phyloP scores from a whole-genome alignment of 1,284 basidiomycete species.

The Puccinia sorghi region DNA sequence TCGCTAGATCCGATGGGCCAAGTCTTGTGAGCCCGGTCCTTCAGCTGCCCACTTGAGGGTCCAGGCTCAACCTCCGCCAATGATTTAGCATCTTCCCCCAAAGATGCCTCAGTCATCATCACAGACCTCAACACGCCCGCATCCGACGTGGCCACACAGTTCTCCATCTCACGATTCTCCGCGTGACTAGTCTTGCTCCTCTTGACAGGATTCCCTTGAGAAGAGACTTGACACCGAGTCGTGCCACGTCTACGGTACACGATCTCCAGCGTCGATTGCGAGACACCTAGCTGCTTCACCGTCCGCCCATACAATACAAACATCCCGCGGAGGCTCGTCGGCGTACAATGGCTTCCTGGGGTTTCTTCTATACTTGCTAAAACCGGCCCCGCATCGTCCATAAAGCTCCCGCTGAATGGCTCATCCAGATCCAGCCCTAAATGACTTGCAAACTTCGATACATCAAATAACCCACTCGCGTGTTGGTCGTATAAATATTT shows the following conservation, averaged over 20 bases:
- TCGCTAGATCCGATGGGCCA: not conserved
- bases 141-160: not conserved
- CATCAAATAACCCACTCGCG: constrained; percentile 18
- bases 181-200: not conserved
- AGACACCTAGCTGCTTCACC: not conserved
- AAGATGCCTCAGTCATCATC: too few species aligned
- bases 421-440: constrained; percentile 32
- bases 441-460: constrained; percentile 12
- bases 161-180: not conserved
- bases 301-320: constrained; percentile 2
- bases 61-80: too few species aligned
- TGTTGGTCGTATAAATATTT: constrained; percentile 46
- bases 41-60: not conserved
- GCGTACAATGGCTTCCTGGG: not conserved
- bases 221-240: not conserved
- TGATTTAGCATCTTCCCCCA: too few species aligned
- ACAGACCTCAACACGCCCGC: too few species aligned
- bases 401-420: constrained; percentile 24
- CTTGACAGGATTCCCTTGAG: not conserved
- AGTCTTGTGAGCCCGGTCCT: not conserved
- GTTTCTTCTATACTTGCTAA: not conserved
- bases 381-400: constrained; percentile 14
- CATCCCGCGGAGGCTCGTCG: constrained; percentile 24
- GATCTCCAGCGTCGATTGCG: constrained; percentile 24
- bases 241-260: constrained; percentile 39